These are phyloP conservation scores for Holtermannia corniformis DNA, from an alignment of 768 basidiomycete species.

Conservation along the genomic window DNA sequence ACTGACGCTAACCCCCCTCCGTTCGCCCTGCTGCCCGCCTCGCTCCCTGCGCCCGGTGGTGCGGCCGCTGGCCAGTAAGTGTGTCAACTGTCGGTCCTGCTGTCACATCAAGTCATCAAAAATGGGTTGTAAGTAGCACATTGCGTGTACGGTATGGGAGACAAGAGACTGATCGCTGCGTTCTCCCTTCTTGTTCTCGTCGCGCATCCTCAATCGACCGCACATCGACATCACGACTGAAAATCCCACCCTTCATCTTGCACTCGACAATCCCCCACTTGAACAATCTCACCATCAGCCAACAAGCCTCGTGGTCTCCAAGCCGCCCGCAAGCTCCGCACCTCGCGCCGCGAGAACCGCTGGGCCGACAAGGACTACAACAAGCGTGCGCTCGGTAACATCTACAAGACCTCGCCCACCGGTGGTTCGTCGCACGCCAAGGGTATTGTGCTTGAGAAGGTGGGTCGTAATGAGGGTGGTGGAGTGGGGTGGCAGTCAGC, in stretches of 20 bases:
- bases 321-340: conserved; percentile 97
- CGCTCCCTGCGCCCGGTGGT: too few relatives aligned
- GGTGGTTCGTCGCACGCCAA: conserved; percentile 99
- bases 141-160: too few relatives aligned
- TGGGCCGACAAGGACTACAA: conserved; percentile 99
- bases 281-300: conserved; percentile 51
- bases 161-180: neutral
- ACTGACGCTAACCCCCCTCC: too few relatives aligned
- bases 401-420: conserved; percentile 99
- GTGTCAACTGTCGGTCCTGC: too few relatives aligned
- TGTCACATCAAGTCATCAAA: conserved; percentile 23
- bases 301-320: conserved; percentile 99
- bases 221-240: too few relatives aligned
- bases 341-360: conserved; percentile 84
- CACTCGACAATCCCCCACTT: neutral
- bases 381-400: conserved; percentile 97
- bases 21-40: too few relatives aligned
- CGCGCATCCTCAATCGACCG: neutral
- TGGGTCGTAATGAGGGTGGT: conserved; percentile 16
- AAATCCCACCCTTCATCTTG: neutral
- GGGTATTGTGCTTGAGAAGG: conserved; percentile 98
- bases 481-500: neutral
- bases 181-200: neutral
- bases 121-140: conserved; percentile 25
- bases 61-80: too few relatives aligned